A percentile compares a stretch with the other conserved stretches of the same genome.
These are phyloP conservation scores for Lepraria neglecta DNA, from an alignment of 495 filamentous ascomycete species.

Conservation along the genomic window DNA sequence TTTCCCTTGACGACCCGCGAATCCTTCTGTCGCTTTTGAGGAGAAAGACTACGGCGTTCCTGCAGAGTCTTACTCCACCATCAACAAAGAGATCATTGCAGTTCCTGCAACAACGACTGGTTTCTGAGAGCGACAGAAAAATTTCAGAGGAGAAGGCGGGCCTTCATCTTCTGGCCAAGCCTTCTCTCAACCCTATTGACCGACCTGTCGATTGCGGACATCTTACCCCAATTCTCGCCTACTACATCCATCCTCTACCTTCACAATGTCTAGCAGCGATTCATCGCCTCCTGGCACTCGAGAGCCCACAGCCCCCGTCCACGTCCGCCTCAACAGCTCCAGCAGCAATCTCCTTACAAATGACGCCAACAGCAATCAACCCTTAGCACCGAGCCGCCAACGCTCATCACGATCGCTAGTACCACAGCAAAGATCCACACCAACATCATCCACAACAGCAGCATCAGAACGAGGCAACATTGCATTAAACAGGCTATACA, in stretches of 20 bases:
- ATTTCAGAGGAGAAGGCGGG: conserved; percentile 11
- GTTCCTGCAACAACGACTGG: neutral
- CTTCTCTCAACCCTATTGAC: conserved; percentile 2
- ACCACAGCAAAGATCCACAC: conserved; percentile 31
- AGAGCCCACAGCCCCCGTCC: conserved; percentile 48
- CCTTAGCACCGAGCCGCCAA: conserved; percentile 33
- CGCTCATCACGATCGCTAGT: conserved; percentile 38
- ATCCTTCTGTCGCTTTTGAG: neutral
- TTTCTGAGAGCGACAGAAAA: neutral
- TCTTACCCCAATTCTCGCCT: neutral
- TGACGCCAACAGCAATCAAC: conserved; percentile 30
- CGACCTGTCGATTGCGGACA: neutral
- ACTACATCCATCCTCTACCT: neutral
- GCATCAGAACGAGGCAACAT: conserved; percentile 23
- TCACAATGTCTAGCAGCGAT: conserved; percentile 11
- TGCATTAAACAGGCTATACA: conserved; percentile 33
- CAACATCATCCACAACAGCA: conserved; percentile 24
- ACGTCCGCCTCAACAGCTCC: conserved; percentile 56
- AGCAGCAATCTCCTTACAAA: conserved; percentile 46
- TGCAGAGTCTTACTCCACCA: neutral
- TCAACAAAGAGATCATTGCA: neutral
- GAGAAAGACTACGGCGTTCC: conserved; percentile 7
- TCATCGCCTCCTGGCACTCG: conserved; percentile 29
- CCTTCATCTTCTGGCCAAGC: conserved; percentile 3
- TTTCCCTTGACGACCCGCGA: neutral